Conservation (phyloP, 2,329 filamentous ascomycete genomes). For the Eutypa lata region DNA sequence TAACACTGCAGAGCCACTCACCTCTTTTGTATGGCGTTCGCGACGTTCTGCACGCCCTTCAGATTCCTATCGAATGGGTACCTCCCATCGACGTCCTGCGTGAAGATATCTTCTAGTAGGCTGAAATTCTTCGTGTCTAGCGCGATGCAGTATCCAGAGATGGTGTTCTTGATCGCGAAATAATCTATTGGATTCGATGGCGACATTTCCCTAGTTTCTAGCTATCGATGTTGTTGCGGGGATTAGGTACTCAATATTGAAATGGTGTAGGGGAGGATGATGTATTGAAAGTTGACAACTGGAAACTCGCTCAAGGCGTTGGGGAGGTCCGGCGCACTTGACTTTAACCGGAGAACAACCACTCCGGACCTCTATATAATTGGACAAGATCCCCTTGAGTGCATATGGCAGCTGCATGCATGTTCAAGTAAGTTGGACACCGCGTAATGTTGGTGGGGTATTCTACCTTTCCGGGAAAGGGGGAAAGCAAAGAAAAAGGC, state of each 20-base stretch:
- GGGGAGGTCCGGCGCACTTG: not conserved
- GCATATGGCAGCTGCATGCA: not conserved
- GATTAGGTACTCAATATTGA: too few species aligned
- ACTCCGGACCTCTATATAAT: not conserved
- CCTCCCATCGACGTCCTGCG: conserved; percentile 3
- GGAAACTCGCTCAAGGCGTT: not conserved
- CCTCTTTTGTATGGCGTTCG: not conserved
- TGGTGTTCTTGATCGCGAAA: conserved; percentile 7
- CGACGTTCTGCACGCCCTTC: conserved; percentile 5
- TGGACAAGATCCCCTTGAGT: not conserved
- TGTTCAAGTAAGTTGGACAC: too few species aligned
- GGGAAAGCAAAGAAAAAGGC: too few species aligned
- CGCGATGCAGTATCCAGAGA: conserved; percentile 9
- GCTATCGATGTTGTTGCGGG: not conserved
- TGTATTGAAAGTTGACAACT: not conserved
- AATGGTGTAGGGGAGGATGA: not conserved
- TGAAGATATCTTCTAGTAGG: conserved; percentile 7
- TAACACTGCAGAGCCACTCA: too few species aligned
- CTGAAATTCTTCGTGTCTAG: conserved; percentile 8
- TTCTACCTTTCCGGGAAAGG: too few species aligned
- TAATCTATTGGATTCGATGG: conserved; percentile 4
- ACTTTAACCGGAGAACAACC: not conserved
- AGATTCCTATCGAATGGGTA: conserved; percentile 3
- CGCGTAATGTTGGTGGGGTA: too few species aligned
- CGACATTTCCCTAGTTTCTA: not conserved